A percentile compares a stretch with the other conserved stretches of the same genome.
Conservation (phyloP, 192 early-diverging fungal genomes). For the Coemansia sp. region DNA sequence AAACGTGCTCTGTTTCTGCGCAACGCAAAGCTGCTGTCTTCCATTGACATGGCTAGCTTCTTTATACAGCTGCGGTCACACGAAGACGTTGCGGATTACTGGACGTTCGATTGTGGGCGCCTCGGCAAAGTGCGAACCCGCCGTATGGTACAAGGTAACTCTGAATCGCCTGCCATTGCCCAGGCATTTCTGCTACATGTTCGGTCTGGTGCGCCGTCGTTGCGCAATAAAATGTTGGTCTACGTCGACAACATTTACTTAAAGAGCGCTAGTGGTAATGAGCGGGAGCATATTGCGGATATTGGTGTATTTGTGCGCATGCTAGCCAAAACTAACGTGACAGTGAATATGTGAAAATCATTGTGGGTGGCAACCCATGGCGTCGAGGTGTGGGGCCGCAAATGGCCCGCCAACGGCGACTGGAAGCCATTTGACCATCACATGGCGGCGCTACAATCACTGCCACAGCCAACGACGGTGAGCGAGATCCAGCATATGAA, state of each 20-base stretch:
- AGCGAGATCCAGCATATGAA: conserved; percentile 6
- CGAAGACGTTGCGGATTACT: conserved; percentile 3
- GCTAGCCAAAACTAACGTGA: conserved; percentile 11
- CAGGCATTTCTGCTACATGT: conserved; percentile 15
- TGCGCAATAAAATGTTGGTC: conserved; percentile 11
- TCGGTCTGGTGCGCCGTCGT: neutral
- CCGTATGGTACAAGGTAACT: conserved; percentile 28
- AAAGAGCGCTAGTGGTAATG: conserved; percentile 3
- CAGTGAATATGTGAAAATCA: conserved; percentile 18
- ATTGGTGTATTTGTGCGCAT: neutral
- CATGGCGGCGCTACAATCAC: conserved; percentile 8
- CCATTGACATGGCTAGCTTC: neutral
- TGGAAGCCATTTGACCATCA: conserved; percentile 21
- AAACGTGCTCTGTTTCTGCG: conserved; percentile 11
- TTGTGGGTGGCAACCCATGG: conserved; percentile 1
- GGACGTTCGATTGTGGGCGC: neutral
- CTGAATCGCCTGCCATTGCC: conserved; percentile 21
- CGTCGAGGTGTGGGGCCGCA: conserved; percentile 7
- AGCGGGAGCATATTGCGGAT: conserved; percentile 12
- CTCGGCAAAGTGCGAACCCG: conserved; percentile 2
- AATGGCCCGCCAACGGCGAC: neutral
- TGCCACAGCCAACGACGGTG: conserved; percentile 15
- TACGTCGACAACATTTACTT: conserved; percentile 50
- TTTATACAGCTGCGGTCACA: conserved; percentile 6
- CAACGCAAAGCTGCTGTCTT: neutral